Percentiles rank a stretch among this genome's conserved stretches.
These are phyloP conservation scores for Scolecobasidium constrictum DNA, from an alignment of 2,329 filamentous ascomycete species.

Conservation along the genomic window DNA sequence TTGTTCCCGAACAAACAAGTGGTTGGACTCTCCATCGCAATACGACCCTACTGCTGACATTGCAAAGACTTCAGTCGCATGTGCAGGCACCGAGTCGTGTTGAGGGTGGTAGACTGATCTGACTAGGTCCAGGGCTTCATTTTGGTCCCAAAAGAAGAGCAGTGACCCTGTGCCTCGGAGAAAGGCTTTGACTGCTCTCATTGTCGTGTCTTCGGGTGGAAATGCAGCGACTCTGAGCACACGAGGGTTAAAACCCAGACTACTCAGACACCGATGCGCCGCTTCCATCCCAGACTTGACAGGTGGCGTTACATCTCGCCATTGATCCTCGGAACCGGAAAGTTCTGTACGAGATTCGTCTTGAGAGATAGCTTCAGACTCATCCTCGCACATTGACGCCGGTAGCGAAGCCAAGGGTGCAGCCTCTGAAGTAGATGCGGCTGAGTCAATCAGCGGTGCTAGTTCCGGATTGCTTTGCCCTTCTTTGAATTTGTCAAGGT, in stretches of 20 bases:
- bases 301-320: too few relatives aligned
- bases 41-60: slow-evolving; percentile 13
- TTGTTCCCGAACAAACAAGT: neutral
- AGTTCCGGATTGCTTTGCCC: neutral
- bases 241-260: neutral
- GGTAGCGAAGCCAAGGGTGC: neutral
- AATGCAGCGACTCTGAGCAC: neutral
- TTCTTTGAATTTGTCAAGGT: neutral
- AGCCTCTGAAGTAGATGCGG: neutral
- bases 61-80: slow-evolving; percentile 11
- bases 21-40: slow-evolving; percentile 9
- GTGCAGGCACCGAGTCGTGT: slow-evolving; percentile 1
- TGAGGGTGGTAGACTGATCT: slow-evolving; percentile 10
- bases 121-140: slow-evolving; percentile 10
- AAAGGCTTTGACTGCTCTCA: slow-evolving; percentile 10
- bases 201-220: slow-evolving; percentile 1
- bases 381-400: too few relatives aligned
- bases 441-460: neutral
- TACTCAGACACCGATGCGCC: neutral
- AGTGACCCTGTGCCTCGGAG: slow-evolving; percentile 11
- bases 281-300: neutral
- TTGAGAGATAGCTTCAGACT: too few relatives aligned
- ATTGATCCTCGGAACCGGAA: neutral
- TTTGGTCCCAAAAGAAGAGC: slow-evolving; percentile 11
- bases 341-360: neutral